Evolutionary conservation across 2,329 filamentous ascomycete genomes (phyloP), one percentile per base, ranked within the genome.

Genomic region (Colletotrichum coccodes): DNA sequence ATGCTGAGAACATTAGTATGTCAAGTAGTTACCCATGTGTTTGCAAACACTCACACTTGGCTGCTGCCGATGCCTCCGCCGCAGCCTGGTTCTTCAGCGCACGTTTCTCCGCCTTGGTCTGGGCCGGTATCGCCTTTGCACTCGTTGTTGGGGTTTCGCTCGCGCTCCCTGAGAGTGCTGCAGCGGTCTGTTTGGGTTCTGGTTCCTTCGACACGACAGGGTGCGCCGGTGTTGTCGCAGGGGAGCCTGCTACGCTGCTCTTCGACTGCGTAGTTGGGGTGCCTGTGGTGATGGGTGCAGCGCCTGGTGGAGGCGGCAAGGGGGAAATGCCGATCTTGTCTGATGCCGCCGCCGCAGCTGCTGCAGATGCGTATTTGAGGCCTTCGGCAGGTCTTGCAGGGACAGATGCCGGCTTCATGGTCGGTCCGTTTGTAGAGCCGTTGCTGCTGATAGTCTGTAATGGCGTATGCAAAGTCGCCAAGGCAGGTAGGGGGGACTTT

Each of bases 291-390:
- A 71, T 62, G 63, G 81, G 77, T 64, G 81, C 78, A 49, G 85
- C 80, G 42, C 92, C 92, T 32, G 94, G 94, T 75, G 96, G 96
- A 71, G 96, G 95, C 63, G 96, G 96, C 76, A 98, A 85, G 46
- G 96, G 96, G 67, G 95, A 91, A 76, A 99, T 98, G 30, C 96
- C 96, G 34, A 98, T 94, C 81, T 85, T 88, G 73, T 97, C 94
- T 79, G 90, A 94, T 52, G 95, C 94, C 1, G 96, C 95, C 0
- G 95, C 96, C 0, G 96, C 96, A 0, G 96, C 96, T 0, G 96
- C 96, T 0, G 96, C 96, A 42, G 96, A 98, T 50, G 96, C 96
- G 78, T 99, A 99, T 81, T 98, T 98, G 73, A 99, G 85, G 1
- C 93, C 94, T 79, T 98, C 95, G 54, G 94, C 92, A 7, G 93